Conservation (phyloP, 331 rosid species). For the Rosa hybrid region DNA sequence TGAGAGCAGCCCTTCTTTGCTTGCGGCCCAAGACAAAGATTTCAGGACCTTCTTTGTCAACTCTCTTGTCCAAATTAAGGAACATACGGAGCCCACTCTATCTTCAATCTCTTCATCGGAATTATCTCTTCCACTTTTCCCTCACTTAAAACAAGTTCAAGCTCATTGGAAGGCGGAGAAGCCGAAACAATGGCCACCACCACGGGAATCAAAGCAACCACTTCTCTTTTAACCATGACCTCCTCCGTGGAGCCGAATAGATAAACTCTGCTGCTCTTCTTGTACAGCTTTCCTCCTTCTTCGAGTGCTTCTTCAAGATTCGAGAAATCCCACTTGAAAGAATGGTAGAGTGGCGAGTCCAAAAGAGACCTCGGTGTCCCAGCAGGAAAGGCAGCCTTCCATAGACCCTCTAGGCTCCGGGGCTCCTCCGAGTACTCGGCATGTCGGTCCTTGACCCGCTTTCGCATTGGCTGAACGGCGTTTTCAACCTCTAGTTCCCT, state of each 20-base stretch:
- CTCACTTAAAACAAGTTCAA: conserved; percentile 83
- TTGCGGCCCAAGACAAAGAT: conserved; percentile 84
- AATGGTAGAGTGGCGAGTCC: conserved; percentile 46
- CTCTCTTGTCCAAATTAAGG: conserved; percentile 75
- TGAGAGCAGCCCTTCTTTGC: conserved; percentile 90
- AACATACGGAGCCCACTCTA: conserved; percentile 93
- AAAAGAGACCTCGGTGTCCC: conserved; percentile 40
- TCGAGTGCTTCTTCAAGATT: conserved; percentile 87
- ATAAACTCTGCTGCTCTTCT: conserved; percentile 52
- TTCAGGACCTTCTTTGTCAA: conserved; percentile 66
- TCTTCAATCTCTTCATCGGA: conserved; percentile 94
- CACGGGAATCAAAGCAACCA: conserved; percentile 65
- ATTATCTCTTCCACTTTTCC: conserved; percentile 85
- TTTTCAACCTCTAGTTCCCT: conserved; percentile 2
- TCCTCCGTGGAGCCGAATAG: conserved; percentile 61
- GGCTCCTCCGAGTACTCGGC: conserved; percentile 82
- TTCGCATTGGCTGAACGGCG: conserved; percentile 43
- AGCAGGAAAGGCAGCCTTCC: conserved; percentile 77
- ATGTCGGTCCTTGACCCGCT: conserved; percentile 56
- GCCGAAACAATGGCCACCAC: conserved; percentile 91
- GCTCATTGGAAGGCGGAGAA: conserved; percentile 93
- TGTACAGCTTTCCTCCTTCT: conserved; percentile 67
- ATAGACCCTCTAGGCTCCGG: conserved; percentile 85
- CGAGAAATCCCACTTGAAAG: conserved; percentile 85
- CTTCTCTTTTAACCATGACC: neutral